Conservation (phyloP, 1,284 basidiomycete genomes). For the Hortiboletus rubellus region DNA sequence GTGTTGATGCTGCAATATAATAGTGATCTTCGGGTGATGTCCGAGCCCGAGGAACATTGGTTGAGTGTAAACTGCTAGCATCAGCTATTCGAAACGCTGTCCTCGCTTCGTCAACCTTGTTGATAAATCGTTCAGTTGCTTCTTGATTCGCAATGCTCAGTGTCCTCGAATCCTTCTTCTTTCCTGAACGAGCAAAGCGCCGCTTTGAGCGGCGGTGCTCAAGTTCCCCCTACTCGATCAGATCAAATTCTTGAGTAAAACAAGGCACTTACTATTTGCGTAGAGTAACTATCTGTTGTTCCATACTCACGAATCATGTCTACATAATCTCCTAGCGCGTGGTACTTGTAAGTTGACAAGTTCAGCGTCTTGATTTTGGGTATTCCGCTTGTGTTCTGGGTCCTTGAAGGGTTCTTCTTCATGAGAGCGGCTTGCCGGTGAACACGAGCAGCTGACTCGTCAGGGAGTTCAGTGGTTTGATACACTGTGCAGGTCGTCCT, state of each 20-base stretch:
- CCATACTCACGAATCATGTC: slow-evolving; percentile 29
- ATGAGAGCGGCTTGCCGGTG: background rate
- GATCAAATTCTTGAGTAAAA: no score
- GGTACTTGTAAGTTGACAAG: slow-evolving; percentile 35
- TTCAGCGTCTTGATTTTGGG: slow-evolving; percentile 19
- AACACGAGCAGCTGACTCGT: background rate
- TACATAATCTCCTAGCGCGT: slow-evolving; percentile 35
- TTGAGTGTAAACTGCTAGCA: no score
- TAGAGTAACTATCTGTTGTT: no score
- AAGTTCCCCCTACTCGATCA: slow-evolving; percentile 3
- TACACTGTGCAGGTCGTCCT: background rate
- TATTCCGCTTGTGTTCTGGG: background rate
- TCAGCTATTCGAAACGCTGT: no score
- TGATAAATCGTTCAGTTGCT: background rate
- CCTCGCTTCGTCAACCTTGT: background rate
- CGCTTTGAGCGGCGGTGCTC: background rate
- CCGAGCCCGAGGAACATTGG: no score
- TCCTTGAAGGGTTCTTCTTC: background rate
- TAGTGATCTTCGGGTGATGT: background rate
- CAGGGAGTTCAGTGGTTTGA: background rate
- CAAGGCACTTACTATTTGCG: slow-evolving; percentile 14
- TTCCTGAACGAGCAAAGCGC: background rate
- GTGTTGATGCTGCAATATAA: background rate
- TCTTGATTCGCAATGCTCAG: background rate
- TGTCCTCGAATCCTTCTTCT: background rate